Percentiles rank a stretch among this genome's conserved stretches.
Evolutionary conservation across 371 early-diverging fungal genomes (phyloP).

Genomic region (Syncephalastrum contaminatum): DNA sequence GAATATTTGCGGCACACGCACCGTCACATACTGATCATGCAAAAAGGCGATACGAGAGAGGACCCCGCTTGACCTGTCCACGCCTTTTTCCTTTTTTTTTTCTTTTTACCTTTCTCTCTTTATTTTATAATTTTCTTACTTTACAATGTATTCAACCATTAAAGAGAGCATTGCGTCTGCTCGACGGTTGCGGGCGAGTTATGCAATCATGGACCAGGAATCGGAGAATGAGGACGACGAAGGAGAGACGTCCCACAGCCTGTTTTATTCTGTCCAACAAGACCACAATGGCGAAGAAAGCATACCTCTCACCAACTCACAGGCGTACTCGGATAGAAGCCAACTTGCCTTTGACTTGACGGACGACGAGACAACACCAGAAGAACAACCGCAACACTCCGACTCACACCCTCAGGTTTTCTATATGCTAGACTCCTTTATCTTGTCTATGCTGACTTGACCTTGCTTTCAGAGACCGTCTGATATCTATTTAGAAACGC

Average conservation of each 20-base stretch:
- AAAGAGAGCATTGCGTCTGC: conserved; percentile 27
- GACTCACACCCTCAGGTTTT: conserved; percentile 11
- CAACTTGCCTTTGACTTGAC: conserved; percentile 40
- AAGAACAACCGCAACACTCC: conserved; percentile 15
- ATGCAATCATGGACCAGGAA: conserved; percentile 43
- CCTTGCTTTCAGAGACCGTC: conserved; percentile 50
- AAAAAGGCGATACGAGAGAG: too few species aligned
- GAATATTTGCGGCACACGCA: too few species aligned
- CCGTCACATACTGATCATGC: too few species aligned
- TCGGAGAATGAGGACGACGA: conserved; percentile 42
- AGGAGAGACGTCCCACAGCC: conserved; percentile 26
- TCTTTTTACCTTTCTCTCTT: background rate
- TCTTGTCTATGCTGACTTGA: too few species aligned
- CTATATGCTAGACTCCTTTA: background rate
- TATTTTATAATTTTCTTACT: background rate
- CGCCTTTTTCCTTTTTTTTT: background rate
- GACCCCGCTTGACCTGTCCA: background rate
- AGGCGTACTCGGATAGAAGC: conserved; percentile 46
- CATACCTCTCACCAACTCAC: conserved; percentile 43
- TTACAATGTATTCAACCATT: conserved; percentile 22
- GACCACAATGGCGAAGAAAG: conserved; percentile 33
- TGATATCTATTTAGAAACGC: conserved; percentile 55
- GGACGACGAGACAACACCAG: conserved; percentile 10
- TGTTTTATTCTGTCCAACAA: conserved; percentile 44
- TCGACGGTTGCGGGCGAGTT: conserved; percentile 26